phyloP scores from a whole-genome alignment of 805 yeast genomes.

The Scheffersomyces lignosus region DNA sequence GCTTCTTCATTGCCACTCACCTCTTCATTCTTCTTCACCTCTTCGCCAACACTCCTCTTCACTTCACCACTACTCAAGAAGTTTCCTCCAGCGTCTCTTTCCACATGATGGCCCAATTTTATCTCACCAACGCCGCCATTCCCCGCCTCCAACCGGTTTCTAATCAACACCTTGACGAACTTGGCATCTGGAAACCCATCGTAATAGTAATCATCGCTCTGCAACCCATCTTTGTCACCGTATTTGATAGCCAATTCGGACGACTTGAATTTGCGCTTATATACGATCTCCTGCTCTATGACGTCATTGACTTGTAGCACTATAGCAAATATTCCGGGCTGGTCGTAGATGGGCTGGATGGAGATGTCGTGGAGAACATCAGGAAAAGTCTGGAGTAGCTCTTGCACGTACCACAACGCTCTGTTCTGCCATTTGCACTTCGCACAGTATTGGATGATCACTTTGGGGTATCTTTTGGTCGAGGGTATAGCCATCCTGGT shows the following conservation, averaged over 20 bases:
- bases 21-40: too few relatives aligned
- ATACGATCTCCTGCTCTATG: conserved; percentile 35
- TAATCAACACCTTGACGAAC: conserved; percentile 63
- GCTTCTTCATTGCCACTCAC: too few relatives aligned
- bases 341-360: conserved; percentile 21
- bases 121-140: too few relatives aligned
- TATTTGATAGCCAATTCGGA: conserved; percentile 21
- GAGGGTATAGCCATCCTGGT: neutral
- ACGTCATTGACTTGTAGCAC: conserved; percentile 1
- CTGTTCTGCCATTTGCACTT: conserved; percentile 87
- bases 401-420: conserved; percentile 87
- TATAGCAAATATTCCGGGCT: conserved; percentile 21
- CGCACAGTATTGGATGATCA: conserved; percentile 73
- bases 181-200: conserved; percentile 91
- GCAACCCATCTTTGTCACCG: conserved; percentile 15
- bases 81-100: conserved; percentile 19
- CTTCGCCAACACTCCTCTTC: too few relatives aligned
- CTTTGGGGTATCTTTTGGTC: conserved; percentile 48
- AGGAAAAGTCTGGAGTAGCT: conserved; percentile 81
- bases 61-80: conserved; percentile 1
- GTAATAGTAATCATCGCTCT: conserved; percentile 32
- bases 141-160: conserved; percentile 62
- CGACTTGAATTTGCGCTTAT: conserved; percentile 53
- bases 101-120: conserved; percentile 62
- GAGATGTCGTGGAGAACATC: conserved; percentile 41